Conservation (phyloP, 1,139 yeast genomes). For the Arxiozyma slooffiae region DNA sequence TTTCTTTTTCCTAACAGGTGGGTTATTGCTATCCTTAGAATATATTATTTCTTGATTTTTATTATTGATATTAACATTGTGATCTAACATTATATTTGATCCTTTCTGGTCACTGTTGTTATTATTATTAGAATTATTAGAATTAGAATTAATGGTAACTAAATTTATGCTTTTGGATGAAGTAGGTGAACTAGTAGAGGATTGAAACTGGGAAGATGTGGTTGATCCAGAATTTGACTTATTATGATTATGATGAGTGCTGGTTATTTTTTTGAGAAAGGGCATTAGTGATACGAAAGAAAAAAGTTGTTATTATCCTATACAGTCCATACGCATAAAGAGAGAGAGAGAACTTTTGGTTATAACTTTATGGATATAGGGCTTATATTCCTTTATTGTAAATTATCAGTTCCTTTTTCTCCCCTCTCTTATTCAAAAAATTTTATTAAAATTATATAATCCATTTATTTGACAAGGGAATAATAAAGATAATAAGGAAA, state of each 20-base stretch:
- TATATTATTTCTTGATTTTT: neutral
- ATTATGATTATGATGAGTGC: conserved; percentile 18
- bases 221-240: conserved; percentile 23
- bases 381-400: no score
- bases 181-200: neutral
- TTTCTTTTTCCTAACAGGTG: neutral
- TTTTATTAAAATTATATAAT: no score
- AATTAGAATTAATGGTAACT: neutral
- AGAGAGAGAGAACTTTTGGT: no score
- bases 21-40: neutral
- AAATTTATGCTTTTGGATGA: neutral
- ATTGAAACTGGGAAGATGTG: neutral
- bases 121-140: neutral
- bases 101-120: neutral
- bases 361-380: neutral
- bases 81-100: neutral
- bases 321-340: neutral
- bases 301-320: neutral
- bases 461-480: no score
- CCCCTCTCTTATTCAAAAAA: neutral
- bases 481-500: no score
- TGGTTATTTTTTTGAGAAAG: conserved; percentile 21
- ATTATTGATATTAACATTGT: no score
- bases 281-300: conserved; percentile 14
- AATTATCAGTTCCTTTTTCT: neutral